A percentile compares a stretch with the other conserved stretches of the same genome.
Evolutionary conservation across 164 flowering plant genomes (phyloP).

Genomic region (Kingdonia uniflora): DNA sequence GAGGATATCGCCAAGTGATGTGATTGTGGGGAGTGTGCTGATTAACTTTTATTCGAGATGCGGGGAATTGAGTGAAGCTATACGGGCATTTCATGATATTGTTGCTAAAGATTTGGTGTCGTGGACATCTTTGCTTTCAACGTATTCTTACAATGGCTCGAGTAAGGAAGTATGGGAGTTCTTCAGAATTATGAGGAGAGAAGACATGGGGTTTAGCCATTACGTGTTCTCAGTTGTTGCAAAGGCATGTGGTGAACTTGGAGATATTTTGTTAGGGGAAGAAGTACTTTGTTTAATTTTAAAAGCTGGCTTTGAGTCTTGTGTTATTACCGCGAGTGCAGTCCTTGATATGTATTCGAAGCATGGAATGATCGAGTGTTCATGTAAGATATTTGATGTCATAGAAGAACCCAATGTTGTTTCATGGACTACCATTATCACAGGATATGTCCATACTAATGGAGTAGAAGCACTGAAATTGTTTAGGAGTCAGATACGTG

Average conservation of each 20-base stretch:
- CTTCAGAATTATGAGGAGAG: conserved; percentile 44
- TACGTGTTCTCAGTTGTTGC: conserved; percentile 44
- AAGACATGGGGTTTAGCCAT: conserved; percentile 35
- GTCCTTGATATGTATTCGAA: conserved; percentile 47
- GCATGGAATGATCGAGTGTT: conserved; percentile 21
- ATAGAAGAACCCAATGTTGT: conserved; percentile 34
- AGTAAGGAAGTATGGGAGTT: conserved; percentile 34
- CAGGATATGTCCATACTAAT: conserved; percentile 23
- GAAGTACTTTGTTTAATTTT: conserved; percentile 39
- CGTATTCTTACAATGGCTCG: conserved; percentile 27
- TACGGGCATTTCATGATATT: conserved; percentile 57
- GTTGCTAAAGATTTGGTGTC: conserved; percentile 52
- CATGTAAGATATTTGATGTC: conserved; percentile 30
- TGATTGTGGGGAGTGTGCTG: conserved; percentile 59
- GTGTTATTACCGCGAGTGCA: conserved; percentile 43
- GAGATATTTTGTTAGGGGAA: conserved; percentile 39
- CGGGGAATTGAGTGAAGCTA: conserved; percentile 36
- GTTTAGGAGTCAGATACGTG: conserved; percentile 29
- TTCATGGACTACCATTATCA: conserved; percentile 45
- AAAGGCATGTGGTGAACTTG: conserved; percentile 58
- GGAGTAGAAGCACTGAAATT: conserved; percentile 18
- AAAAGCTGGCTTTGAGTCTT: conserved; percentile 20
- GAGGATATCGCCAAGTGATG: no score
- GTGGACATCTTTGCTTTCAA: conserved; percentile 66
- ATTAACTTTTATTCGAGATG: conserved; percentile 57